Evolutionary conservation across 257 asterid genomes (phyloP).

Genomic region (Gynochthodes officinalis): DNA sequence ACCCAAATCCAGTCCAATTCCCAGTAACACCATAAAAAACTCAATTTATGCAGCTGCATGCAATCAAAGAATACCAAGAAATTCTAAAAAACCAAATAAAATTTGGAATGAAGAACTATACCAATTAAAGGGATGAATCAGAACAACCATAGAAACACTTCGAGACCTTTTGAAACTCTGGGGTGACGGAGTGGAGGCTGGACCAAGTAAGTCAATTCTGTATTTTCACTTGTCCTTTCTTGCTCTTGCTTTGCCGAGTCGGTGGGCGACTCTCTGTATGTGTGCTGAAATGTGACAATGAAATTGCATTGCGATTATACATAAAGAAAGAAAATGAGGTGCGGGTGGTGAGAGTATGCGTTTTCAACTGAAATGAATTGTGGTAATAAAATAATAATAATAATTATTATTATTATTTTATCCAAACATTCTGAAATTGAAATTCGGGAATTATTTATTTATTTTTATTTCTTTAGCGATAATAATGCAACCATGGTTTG

Average conservation of each 20-base stretch:
- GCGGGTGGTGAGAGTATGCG: no score
- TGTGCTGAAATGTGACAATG: neutral
- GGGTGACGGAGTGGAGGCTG: neutral
- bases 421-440: no score
- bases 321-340: neutral
- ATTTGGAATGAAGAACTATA: neutral
- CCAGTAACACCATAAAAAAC: neutral
- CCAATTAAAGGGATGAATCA: neutral
- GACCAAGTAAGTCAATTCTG: conserved; percentile 3
- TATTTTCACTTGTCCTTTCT: neutral
- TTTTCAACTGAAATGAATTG: no score
- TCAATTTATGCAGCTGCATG: conserved; percentile 5
- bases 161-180: neutral
- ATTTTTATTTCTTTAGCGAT: no score
- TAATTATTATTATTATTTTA: no score
- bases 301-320: neutral
- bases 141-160: neutral
- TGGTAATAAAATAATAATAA: no score
- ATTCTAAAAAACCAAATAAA: neutral
- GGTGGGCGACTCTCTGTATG: neutral
- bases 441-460: no score
- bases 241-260: neutral
- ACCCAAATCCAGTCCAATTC: neutral
- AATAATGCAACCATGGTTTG: no score
- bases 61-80: neutral